Evolutionary conservation across 495 filamentous ascomycete species (phyloP).

Genomic region (Lentithecium fluviatile): DNA sequence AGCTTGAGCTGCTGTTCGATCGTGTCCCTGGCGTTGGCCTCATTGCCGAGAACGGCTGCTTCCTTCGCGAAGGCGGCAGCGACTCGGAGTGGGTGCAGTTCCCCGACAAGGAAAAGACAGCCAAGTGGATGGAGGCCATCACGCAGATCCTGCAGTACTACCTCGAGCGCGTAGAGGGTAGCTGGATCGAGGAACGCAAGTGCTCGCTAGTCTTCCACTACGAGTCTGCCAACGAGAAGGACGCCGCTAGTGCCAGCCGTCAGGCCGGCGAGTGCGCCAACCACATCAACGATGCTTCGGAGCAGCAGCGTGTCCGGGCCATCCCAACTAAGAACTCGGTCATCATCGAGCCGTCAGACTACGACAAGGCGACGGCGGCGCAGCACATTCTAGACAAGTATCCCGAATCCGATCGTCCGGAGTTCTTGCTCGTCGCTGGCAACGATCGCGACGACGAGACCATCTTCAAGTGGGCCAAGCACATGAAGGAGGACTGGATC

Average conservation of each 20-base stretch:
- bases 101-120: constrained; percentile 63
- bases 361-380: constrained; percentile 81
- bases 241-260: constrained; percentile 57
- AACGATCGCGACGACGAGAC: constrained; percentile 90
- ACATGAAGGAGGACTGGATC: constrained; percentile 53
- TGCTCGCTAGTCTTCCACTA: constrained; percentile 89
- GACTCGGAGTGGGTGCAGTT: constrained; percentile 67
- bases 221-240: constrained; percentile 72
- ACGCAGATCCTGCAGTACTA: constrained; percentile 79
- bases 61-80: constrained; percentile 65
- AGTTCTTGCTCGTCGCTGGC: constrained; percentile 83
- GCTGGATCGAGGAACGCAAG: constrained; percentile 79
- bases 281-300: constrained; percentile 89
- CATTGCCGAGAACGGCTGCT: constrained; percentile 92
- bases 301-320: constrained; percentile 77
- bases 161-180: constrained; percentile 80
- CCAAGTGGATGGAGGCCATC: constrained; percentile 75
- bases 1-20: constrained; percentile 81
- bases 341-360: constrained; percentile 74
- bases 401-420: constrained; percentile 50
- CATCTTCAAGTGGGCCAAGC: constrained; percentile 90
- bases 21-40: constrained; percentile 74
- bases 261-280: constrained; percentile 84
- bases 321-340: constrained; percentile 75
- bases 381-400: constrained; percentile 64